phyloP scores from a whole-genome alignment of 2,329 filamentous ascomycete genomes.

The Colletotrichum phormii region DNA sequence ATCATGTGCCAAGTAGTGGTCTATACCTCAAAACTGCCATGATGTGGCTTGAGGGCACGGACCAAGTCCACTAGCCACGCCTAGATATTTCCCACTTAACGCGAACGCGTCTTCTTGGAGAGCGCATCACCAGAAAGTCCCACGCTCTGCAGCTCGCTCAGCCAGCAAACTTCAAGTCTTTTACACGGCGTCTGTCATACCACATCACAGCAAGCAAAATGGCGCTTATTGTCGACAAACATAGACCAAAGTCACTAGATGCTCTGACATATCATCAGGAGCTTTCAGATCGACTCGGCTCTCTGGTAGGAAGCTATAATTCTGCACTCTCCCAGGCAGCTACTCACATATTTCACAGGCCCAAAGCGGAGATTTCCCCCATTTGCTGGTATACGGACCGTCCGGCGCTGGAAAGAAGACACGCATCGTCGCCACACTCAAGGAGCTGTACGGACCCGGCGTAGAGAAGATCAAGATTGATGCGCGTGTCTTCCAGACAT shows the following conservation, averaged over 20 bases:
- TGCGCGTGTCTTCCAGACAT: constrained; percentile 94
- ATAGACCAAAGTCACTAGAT: constrained; percentile 80
- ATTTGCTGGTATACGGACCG: constrained; percentile 95
- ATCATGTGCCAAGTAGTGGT: background rate
- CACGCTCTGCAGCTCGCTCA: constrained; percentile 2
- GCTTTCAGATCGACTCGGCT: constrained; percentile 86
- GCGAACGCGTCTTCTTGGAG: constrained; percentile 46
- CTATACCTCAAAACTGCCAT: background rate
- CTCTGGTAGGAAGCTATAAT: constrained; percentile 73
- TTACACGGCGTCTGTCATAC: background rate
- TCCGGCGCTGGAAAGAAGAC: constrained; percentile 99
- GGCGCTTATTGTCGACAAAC: constrained; percentile 79
- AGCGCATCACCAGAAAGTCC: constrained; percentile 34
- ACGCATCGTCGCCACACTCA: constrained; percentile 92
- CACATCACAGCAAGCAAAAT: constrained; percentile 52
- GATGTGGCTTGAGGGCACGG: constrained; percentile 32
- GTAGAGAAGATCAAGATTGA: constrained; percentile 99
- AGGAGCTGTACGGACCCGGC: constrained; percentile 93
- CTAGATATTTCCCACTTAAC: constrained; percentile 47
- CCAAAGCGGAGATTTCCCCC: constrained; percentile 96
- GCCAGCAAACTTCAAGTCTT: constrained; percentile 12
- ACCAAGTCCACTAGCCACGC: constrained; percentile 36
- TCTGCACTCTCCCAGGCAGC: background rate
- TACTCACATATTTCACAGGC: constrained; percentile 67
- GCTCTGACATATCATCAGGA: constrained; percentile 88